These are phyloP conservation scores for Colletotrichum gigasporum DNA, from an alignment of 2,329 filamentous ascomycete species.

Conservation along the genomic window DNA sequence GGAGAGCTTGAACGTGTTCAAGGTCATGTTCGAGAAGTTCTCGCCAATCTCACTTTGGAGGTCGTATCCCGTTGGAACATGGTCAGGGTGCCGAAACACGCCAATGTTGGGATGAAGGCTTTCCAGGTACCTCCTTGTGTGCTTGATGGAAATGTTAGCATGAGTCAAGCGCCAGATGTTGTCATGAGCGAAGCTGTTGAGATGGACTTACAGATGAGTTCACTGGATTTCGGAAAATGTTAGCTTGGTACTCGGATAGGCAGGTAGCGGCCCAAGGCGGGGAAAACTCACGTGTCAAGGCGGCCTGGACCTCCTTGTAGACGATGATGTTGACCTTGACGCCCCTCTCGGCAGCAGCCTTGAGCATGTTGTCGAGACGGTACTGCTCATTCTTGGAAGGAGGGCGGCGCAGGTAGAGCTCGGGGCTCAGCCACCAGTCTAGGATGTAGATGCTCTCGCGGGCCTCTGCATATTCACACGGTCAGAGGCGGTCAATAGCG, in stretches of 20 bases:
- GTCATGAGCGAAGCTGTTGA: constrained; percentile 54
- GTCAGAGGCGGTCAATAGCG: constrained; percentile 8
- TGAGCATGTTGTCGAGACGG: constrained; percentile 83
- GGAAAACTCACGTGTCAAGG: constrained; percentile 75
- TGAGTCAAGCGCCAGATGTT: constrained; percentile 34
- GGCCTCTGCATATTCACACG: constrained; percentile 59
- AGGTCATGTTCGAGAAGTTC: constrained; percentile 56
- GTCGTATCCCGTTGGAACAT: constrained; percentile 77
- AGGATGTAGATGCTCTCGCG: constrained; percentile 84
- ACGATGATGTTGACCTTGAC: constrained; percentile 88
- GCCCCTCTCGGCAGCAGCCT: constrained; percentile 83
- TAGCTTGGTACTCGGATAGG: constrained; percentile 10
- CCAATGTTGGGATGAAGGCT: constrained; percentile 83
- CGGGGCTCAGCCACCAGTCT: constrained; percentile 91
- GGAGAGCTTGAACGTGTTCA: constrained; percentile 63
- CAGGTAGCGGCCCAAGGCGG: constrained; percentile 40
- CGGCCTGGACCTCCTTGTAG: constrained; percentile 90
- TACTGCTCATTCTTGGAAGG: constrained; percentile 85
- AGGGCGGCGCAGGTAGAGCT: constrained; percentile 86
- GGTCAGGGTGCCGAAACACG: constrained; percentile 92
- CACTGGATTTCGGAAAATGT: constrained; percentile 38
- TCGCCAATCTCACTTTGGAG: constrained; percentile 75
- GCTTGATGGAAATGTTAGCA: constrained; percentile 47
- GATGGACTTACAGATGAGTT: constrained; percentile 52
- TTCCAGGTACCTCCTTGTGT: constrained; percentile 84